Percentiles rank a stretch among this genome's conserved stretches.
These are phyloP conservation scores for Hericium alpestre DNA, from an alignment of 768 basidiomycete genomes.

Conservation along the genomic window DNA sequence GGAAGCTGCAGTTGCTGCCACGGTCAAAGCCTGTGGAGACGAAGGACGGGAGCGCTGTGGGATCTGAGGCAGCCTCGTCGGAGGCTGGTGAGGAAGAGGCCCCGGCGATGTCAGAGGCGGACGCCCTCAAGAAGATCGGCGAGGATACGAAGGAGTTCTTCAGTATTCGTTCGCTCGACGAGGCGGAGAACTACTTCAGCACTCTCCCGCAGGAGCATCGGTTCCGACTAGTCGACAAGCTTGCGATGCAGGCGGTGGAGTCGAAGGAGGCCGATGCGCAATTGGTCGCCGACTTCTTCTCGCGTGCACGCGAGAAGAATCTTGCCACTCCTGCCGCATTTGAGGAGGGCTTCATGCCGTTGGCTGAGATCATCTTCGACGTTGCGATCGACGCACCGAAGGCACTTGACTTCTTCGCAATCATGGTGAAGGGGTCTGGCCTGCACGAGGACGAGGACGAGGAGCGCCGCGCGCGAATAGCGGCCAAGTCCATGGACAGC, in stretches of 20 bases:
- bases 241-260: constrained; percentile 67
- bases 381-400: constrained; percentile 84
- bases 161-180: constrained; percentile 70
- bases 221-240: constrained; percentile 57
- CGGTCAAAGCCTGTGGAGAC: constrained; percentile 56
- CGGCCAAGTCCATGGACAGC: constrained; percentile 49
- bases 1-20: constrained; percentile 64
- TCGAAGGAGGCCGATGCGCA: constrained; percentile 73
- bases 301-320: constrained; percentile 45
- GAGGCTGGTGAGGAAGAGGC: constrained; percentile 36
- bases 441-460: constrained; percentile 48
- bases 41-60: constrained; percentile 28
- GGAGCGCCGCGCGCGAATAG: constrained; percentile 43
- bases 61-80: constrained; percentile 38
- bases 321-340: constrained; percentile 51
- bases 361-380: constrained; percentile 77
- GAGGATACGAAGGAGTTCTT: constrained; percentile 86
- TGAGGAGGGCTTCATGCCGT: constrained; percentile 61
- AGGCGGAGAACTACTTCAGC: constrained; percentile 81
- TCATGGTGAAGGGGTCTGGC: constrained; percentile 60
- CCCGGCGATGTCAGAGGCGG: constrained; percentile 46
- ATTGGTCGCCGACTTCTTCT: constrained; percentile 70
- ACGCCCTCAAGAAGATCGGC: constrained; percentile 57
- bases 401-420: constrained; percentile 66
- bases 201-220: constrained; percentile 58